Conservation (phyloP, 108 stramenopile species). For the Chaetoceros muelleri region DNA sequence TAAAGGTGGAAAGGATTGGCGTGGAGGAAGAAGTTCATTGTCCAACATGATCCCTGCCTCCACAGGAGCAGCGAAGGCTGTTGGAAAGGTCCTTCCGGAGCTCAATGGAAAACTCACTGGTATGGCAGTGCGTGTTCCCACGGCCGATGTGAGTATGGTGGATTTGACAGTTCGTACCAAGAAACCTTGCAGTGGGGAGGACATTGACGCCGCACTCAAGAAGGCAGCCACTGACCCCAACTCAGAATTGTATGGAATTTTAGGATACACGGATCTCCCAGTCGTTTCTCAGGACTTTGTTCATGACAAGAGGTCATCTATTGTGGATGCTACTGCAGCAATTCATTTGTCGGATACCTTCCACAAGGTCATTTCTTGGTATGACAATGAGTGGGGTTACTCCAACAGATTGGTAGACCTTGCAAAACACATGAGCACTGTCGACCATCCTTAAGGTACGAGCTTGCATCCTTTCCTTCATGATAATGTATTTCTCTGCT, state of each 20-base stretch:
- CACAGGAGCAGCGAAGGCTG: conserved; percentile 94
- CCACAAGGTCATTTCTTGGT: conserved; percentile 98
- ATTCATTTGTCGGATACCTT: conserved; percentile 91
- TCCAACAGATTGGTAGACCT: conserved; percentile 91
- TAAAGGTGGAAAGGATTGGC: conserved; percentile 87
- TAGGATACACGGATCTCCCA: conserved; percentile 89
- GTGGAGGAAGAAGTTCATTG: conserved; percentile 61
- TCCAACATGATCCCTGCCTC: conserved; percentile 88
- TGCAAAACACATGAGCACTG: conserved; percentile 62
- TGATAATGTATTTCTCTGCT: too few species aligned
- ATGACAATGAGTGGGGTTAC: conserved; percentile 96
- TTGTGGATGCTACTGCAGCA: conserved; percentile 87
- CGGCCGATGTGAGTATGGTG: conserved; percentile 93
- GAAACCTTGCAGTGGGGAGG: conserved; percentile 81
- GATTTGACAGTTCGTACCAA: conserved; percentile 88
- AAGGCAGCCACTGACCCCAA: conserved; percentile 76
- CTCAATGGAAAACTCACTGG: conserved; percentile 82
- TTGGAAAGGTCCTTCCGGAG: conserved; percentile 85
- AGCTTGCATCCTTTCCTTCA: too few species aligned
- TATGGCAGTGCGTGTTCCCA: conserved; percentile 90
- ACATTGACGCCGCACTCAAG: conserved; percentile 88
- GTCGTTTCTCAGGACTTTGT: conserved; percentile 95
- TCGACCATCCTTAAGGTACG: too few species aligned
- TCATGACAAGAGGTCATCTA: conserved; percentile 71
- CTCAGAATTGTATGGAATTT: conserved; percentile 72